These are phyloP conservation scores for Penicillium sp. DNA, from an alignment of 2,329 filamentous ascomycete species.

Conservation along the genomic window DNA sequence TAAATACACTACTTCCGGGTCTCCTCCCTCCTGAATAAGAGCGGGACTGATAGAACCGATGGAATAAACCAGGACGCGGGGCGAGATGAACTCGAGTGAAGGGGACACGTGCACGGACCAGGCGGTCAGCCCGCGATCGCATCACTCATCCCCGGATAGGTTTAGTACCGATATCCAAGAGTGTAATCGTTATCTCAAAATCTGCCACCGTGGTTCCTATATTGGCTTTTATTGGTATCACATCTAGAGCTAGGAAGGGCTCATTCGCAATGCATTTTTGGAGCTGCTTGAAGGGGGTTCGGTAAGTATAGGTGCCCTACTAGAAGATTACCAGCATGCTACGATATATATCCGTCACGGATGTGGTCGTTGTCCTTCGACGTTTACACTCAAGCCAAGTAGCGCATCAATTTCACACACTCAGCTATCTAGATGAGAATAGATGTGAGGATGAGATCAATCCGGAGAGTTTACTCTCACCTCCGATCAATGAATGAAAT, in stretches of 20 bases:
- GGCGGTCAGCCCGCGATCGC: slow-evolving; percentile 29
- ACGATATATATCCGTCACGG: too few relatives aligned
- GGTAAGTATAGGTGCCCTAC: too few relatives aligned
- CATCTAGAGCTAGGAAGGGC: too few relatives aligned
- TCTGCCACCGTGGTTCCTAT: neutral
- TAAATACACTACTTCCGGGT: slow-evolving; percentile 18
- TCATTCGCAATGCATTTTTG: too few relatives aligned
- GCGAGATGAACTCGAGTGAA: slow-evolving; percentile 31
- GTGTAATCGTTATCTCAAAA: neutral
- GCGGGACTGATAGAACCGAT: slow-evolving; percentile 26
- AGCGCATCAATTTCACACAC: too few relatives aligned
- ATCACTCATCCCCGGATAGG: slow-evolving; percentile 1
- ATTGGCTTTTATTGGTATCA: too few relatives aligned
- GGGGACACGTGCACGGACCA: slow-evolving; percentile 32
- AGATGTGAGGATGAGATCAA: neutral
- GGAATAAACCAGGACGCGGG: slow-evolving; percentile 26
- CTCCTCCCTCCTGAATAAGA: slow-evolving; percentile 24
- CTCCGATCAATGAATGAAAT: neutral
- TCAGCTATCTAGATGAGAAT: neutral
- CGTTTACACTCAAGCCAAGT: too few relatives aligned
- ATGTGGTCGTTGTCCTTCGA: too few relatives aligned
- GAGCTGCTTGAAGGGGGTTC: too few relatives aligned
- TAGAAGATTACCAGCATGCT: too few relatives aligned
- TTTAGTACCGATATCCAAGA: neutral
- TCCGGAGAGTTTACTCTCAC: neutral